Evolutionary conservation across 192 early-diverging fungal species (phyloP), one percentile per base, ranked within the genome.

Genomic region (Thoreauomyces humboldtii): DNA sequence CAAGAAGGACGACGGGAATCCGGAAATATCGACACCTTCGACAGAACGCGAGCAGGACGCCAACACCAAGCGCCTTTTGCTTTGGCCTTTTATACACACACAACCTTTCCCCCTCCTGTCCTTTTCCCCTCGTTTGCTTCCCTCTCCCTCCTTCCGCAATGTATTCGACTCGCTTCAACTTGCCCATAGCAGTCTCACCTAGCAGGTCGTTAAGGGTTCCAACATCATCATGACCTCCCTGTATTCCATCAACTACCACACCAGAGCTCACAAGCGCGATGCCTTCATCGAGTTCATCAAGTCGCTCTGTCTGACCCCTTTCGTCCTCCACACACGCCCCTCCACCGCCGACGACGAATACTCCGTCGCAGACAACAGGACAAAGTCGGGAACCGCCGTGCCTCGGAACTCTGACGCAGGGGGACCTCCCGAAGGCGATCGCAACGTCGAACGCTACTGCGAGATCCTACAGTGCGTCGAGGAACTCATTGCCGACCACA

Each of bases 241-340:
- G n/a, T 71, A 71, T 35, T 59, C 53, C 34, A 65, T 59, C 54
- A 71, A 71, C 64, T 71, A 71, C 35, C 67, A 69, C 43, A 59
- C 58, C 54, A 77, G 84, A 27, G 79, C 82, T n/a, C 90, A 93
- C 81, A 95, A 95, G 82, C 86, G 91, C 52, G 93, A 95, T 75
- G 78, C 81, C 46, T 87, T 93, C 59, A 93, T 93, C 37, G 74
- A 79, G 78, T 96, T 94, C 72, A 92, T 96, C 74, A 96, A 96
- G 70, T 82, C 84, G 34, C 82, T 92, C 61, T 80, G 94, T 9
- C 81, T 90, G 38, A 92, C 90, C 7, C 89, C 93, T 5, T 96
- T 96, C 61, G 87, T 93, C 47, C 82, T 95, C 25, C 88, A 92
- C 71, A 80, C 87, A 44, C 46, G 66, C 24, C 59, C 73, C 42